phyloP scores from a whole-genome alignment of 2,329 filamentous ascomycete genomes.

The Pyricularia sp. region DNA sequence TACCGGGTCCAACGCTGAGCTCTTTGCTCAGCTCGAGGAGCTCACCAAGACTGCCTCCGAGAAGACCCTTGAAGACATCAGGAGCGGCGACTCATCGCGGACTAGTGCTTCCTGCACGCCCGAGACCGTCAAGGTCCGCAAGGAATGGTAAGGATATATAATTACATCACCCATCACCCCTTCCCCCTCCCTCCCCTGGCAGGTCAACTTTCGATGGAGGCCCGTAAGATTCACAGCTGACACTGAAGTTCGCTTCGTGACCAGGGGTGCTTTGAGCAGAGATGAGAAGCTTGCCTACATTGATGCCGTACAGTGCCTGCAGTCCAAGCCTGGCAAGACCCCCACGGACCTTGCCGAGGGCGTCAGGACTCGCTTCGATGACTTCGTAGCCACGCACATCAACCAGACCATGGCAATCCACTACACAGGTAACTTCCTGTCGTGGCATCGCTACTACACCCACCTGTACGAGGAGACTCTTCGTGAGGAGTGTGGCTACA shows the following conservation, averaged over 20 bases:
- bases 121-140: neutral
- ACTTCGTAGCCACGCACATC: slow-evolving; percentile 39
- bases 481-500: slow-evolving; percentile 21
- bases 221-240: neutral
- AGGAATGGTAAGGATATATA: neutral
- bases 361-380: slow-evolving; percentile 24
- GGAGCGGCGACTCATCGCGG: neutral
- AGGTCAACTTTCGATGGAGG: neutral
- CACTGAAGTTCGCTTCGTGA: neutral
- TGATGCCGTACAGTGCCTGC: neutral
- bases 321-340: neutral
- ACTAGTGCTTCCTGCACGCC: neutral
- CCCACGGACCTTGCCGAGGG: neutral
- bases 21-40: neutral
- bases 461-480: slow-evolving; percentile 26
- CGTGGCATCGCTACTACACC: slow-evolving; percentile 17
- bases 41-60: neutral
- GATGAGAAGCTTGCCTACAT: neutral
- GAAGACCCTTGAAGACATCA: neutral
- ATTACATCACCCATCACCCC: neutral
- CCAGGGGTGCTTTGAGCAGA: neutral
- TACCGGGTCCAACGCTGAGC: neutral
- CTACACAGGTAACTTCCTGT: slow-evolving; percentile 13
- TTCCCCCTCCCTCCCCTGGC: neutral
- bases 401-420: slow-evolving; percentile 22